phyloP scores from a whole-genome alignment of 2,329 filamentous ascomycete genomes.

The Aspergillus sp. region DNA sequence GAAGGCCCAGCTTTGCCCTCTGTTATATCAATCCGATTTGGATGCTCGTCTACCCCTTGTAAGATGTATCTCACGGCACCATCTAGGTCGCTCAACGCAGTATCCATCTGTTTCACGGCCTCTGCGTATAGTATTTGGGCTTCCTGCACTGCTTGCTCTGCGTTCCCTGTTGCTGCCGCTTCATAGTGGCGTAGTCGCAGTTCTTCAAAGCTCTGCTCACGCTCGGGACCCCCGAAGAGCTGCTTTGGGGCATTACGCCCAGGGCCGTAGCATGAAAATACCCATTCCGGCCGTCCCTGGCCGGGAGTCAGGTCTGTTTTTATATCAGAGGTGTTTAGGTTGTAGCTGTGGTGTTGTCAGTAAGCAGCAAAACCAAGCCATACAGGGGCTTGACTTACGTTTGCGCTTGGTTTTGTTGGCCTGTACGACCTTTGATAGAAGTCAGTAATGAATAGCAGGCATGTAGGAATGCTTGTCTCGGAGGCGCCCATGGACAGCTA shows the following conservation, averaged over 20 bases:
- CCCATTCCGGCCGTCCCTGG: constrained; percentile 69
- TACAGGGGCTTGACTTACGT: constrained; percentile 16
- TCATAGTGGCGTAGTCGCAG: constrained; percentile 65
- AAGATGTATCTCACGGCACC: constrained; percentile 65
- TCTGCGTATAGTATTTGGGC: constrained; percentile 52
- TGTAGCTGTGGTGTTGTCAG: constrained; percentile 37
- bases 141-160: constrained; percentile 45
- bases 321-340: constrained; percentile 52
- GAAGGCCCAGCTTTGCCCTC: constrained; percentile 24
- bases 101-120: constrained; percentile 63
- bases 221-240: constrained; percentile 67
- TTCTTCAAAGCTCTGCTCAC: constrained; percentile 86
- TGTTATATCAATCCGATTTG: constrained; percentile 59
- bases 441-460: not conserved
- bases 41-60: constrained; percentile 59
- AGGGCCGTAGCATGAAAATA: constrained; percentile 78
- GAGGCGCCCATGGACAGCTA: not conserved
- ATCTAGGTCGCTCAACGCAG: constrained; percentile 59
- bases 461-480: not conserved
- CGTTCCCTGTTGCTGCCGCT: constrained; percentile 53
- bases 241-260: constrained; percentile 68
- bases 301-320: constrained; percentile 53
- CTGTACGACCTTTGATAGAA: constrained; percentile 13
- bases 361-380: not conserved
- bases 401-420: constrained; percentile 9